A percentile compares a stretch with the other conserved stretches of the same genome.
Evolutionary conservation across 2,329 filamentous ascomycete species (phyloP).

Genomic region (Fusarium succisae): DNA sequence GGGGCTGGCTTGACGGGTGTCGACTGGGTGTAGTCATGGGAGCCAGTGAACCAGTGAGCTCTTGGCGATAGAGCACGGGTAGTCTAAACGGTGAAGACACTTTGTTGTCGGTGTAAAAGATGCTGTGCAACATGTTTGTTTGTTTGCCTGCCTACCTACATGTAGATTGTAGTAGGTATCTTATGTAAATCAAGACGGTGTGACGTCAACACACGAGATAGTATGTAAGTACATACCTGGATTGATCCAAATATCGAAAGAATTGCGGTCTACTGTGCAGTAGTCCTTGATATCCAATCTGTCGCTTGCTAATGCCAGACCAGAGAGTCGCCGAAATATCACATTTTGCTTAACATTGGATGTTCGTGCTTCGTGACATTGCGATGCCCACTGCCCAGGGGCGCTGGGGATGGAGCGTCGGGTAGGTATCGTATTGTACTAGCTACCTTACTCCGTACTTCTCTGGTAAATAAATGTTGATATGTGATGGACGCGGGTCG

Average conservation of each 20-base stretch:
- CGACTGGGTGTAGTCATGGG: not conserved
- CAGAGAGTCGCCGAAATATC: not conserved
- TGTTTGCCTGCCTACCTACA: not conserved
- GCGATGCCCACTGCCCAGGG: not conserved
- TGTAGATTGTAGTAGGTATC: not conserved
- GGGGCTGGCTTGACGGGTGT: conserved; percentile 20
- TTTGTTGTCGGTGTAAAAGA: conserved; percentile 23
- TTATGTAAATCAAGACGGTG: conserved; percentile 21
- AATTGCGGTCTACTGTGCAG: not conserved
- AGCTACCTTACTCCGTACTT: not conserved
- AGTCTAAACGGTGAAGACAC: not conserved
- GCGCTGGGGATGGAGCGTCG: not conserved
- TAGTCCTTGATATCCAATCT: not conserved
- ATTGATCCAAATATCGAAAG: not conserved
- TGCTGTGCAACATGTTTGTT: not conserved
- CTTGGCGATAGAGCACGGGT: conserved; percentile 37
- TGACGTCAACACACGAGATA: conserved; percentile 22
- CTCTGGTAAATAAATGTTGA: not conserved
- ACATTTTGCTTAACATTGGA: not conserved
- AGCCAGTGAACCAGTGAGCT: conserved; percentile 33
- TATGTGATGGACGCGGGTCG: not conserved
- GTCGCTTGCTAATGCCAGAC: not conserved
- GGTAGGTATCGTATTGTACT: not conserved
- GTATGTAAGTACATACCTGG: not conserved
- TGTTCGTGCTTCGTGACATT: not conserved